Percentiles rank a stretch among this genome's conserved stretches.
Conservation (phyloP, 495 filamentous ascomycete genomes). For the Cercophora samala region DNA sequence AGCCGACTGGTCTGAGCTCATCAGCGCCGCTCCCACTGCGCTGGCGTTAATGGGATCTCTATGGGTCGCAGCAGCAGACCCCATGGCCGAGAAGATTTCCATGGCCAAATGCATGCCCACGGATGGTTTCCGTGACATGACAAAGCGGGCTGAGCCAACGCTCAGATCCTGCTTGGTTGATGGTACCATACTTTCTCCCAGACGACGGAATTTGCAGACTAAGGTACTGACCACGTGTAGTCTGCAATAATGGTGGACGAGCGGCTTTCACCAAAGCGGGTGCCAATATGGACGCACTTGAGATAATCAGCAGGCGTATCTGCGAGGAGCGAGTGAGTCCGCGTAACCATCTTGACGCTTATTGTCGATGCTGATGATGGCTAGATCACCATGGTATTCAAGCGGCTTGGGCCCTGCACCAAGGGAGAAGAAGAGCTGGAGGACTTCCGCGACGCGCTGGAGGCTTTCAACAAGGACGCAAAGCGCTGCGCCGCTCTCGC, state of each 20-base stretch:
- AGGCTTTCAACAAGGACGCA: constrained; percentile 4
- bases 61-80: too few relatives aligned
- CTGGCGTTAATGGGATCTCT: too few relatives aligned
- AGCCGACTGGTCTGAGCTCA: too few relatives aligned
- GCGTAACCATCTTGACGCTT: neutral
- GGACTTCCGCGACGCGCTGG: neutral
- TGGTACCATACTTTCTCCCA: too few relatives aligned
- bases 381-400: constrained; percentile 7
- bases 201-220: too few relatives aligned
- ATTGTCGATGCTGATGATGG: neutral
- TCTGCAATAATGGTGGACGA: constrained; percentile 8
- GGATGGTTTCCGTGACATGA: neutral
- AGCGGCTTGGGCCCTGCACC: constrained; percentile 2
- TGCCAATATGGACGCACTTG: constrained; percentile 6
- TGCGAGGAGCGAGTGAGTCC: constrained; percentile 1
- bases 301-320: constrained; percentile 10
- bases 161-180: too few relatives aligned
- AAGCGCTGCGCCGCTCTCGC: constrained; percentile 3
- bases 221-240: too few relatives aligned
- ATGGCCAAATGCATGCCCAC: neutral
- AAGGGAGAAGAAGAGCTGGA: neutral
- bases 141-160: too few relatives aligned
- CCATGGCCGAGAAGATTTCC: too few relatives aligned
- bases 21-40: too few relatives aligned
- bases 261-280: constrained; percentile 10